These are phyloP conservation scores for Talaromyces sp. DNA, from an alignment of 2,329 filamentous ascomycete species.

Conservation along the genomic window DNA sequence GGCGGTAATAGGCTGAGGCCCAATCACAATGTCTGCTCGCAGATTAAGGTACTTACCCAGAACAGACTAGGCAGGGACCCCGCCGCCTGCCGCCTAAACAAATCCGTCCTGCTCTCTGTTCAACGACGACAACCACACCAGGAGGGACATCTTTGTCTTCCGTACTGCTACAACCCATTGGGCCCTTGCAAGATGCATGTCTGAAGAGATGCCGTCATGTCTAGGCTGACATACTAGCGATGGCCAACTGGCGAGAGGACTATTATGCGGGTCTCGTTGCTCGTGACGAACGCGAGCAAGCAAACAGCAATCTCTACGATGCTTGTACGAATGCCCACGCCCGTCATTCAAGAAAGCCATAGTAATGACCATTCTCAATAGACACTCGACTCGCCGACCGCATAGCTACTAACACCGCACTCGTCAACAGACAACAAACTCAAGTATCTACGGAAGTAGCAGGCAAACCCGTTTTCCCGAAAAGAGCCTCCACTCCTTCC, in stretches of 20 bases:
- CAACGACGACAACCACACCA: neutral
- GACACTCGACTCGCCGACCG: constrained; percentile 66
- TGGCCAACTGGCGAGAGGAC: constrained; percentile 75
- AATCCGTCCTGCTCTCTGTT: neutral
- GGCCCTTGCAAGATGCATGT: neutral
- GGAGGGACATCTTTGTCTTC: neutral
- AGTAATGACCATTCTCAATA: constrained; percentile 31
- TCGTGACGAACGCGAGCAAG: constrained; percentile 65
- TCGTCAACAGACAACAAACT: constrained; percentile 29
- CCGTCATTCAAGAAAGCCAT: neutral
- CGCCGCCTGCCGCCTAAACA: neutral
- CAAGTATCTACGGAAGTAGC: constrained; percentile 25
- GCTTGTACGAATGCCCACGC: constrained; percentile 57
- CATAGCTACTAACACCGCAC: constrained; percentile 49
- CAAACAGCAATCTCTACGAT: constrained; percentile 66
- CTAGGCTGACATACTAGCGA: constrained; percentile 27
- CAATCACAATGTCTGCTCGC: neutral
- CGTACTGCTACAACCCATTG: neutral
- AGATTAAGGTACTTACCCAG: constrained; percentile 1
- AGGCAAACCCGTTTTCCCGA: constrained; percentile 28
- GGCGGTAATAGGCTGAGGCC: constrained; percentile 24
- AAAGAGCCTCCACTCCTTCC: constrained; percentile 24
- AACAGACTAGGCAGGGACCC: constrained; percentile 8
- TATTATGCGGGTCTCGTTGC: constrained; percentile 73
- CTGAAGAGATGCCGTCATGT: neutral